Base-by-base conservation (phyloP, 371 early-diverging fungal genomes). In the Umbelopsis sp. region DNA sequence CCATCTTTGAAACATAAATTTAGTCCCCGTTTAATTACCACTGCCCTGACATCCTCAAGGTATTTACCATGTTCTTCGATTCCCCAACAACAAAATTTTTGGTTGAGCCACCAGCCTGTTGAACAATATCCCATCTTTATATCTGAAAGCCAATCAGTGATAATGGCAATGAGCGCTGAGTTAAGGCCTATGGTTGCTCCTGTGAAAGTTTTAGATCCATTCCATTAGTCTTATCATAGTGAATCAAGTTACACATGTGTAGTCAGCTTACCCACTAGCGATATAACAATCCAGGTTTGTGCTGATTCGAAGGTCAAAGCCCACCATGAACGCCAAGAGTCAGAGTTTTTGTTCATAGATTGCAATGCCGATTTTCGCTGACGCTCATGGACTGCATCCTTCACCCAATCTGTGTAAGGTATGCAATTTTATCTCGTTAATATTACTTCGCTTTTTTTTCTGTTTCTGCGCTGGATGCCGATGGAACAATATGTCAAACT, bases 61-160 rank as follows among this genome's bases (percentile, higher is more conserved):
- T 48, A 12, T 29, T 50, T 72, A 87, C 86, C 82, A 75, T 80
- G 74, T 44, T 80, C 76, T 75, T 83, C 88, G 12, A 89, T 82
- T 65, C 90, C 89, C 96, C 95, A 96, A 75, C 98, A 98, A 78
- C 98, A 98, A 79, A 97, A 98, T 76, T 96, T 94, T 72, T 92
- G 89, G 76, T 94, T 96, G 50, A 98, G 76, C 91, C 96, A 98
- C 92, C 96, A 97, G 1, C 87, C 92, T n/a, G 78, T 87, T 4
- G 80, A 77, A 73, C 99, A 98, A 72, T 91, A 93, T 0, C 99
- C 99, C 4, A 89, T 63, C 71, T 96, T 94, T 50, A 93, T 79
- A 75, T 94, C 94, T 50, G 91, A 90, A 11, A 98, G 81, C 91
- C 93, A 93, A 63, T 91, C 91, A 20, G 94, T 91, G n/a, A 85